Evolutionary conservation across 345 rosid species (phyloP).

Genomic region (Rhodamnia argentea): DNA sequence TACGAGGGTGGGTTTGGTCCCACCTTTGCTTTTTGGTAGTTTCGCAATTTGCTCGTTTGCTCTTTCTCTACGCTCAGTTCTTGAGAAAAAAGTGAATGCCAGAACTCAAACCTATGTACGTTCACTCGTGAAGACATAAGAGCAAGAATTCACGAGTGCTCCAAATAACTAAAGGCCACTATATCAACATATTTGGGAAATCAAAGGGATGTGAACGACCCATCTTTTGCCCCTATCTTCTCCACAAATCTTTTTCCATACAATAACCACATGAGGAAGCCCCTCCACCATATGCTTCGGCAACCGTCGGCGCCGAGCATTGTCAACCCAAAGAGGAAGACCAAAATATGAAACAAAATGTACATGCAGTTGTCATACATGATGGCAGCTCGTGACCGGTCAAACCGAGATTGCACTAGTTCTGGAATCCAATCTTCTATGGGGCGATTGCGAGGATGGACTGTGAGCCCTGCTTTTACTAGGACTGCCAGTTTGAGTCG

Average conservation of each 20-base stretch:
- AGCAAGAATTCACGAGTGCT: not conserved
- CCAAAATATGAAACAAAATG: not conserved
- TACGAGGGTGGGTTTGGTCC: too few species aligned
- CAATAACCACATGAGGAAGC: not conserved
- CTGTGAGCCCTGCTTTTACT: not conserved
- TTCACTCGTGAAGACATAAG: not conserved
- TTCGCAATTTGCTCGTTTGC: not conserved
- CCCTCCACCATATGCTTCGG: not conserved
- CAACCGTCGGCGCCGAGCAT: not conserved
- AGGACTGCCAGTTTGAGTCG: constrained; percentile 20
- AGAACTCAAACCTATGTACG: not conserved
- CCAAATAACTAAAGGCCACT: not conserved
- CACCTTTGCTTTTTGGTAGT: not conserved
- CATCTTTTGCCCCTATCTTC: not conserved
- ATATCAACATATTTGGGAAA: not conserved
- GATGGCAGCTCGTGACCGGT: not conserved
- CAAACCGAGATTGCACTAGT: constrained; percentile 1
- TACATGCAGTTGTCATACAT: not conserved
- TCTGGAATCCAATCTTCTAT: constrained; percentile 1
- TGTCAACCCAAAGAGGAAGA: not conserved
- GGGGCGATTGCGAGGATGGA: not conserved
- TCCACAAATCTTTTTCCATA: not conserved
- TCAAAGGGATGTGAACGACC: not conserved
- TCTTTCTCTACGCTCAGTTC: not conserved
- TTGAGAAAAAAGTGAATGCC: not conserved